These are phyloP conservation scores for Ophiostoma himal-ulmi DNA, from an alignment of 2,329 filamentous ascomycete genomes.

Conservation along the genomic window DNA sequence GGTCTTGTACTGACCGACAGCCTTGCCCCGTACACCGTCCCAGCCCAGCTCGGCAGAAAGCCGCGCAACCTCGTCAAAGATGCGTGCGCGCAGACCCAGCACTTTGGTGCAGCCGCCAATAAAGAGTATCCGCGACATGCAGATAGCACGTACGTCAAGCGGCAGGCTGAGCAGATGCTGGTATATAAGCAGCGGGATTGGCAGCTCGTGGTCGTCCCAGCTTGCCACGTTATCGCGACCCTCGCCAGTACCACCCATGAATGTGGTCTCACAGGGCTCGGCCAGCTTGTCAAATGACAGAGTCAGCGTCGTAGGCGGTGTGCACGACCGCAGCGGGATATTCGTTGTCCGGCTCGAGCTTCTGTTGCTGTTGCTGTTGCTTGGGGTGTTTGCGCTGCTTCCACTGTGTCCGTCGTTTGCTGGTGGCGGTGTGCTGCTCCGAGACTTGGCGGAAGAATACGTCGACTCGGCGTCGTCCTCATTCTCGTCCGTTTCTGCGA, in stretches of 20 bases:
- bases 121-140: slow-evolving; percentile 85
- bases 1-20: slow-evolving; percentile 43
- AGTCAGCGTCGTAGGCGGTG: slow-evolving; percentile 50
- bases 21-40: slow-evolving; percentile 68
- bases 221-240: slow-evolving; percentile 43
- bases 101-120: slow-evolving; percentile 75
- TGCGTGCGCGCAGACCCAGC: slow-evolving; percentile 69
- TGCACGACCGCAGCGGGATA: slow-evolving; percentile 43
- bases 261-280: slow-evolving; percentile 65
- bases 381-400: neutral
- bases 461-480: slow-evolving; percentile 22
- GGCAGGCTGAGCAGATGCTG: slow-evolving; percentile 68
- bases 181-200: slow-evolving; percentile 72
- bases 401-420: neutral
- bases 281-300: slow-evolving; percentile 66
- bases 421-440: slow-evolving; percentile 32
- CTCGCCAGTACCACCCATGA: slow-evolving; percentile 51
- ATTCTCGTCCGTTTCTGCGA: slow-evolving; percentile 54
- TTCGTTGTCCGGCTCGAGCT: slow-evolving; percentile 24
- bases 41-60: slow-evolving; percentile 67
- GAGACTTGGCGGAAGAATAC: neutral
- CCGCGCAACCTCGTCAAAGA: slow-evolving; percentile 66
- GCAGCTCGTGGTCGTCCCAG: slow-evolving; percentile 81
- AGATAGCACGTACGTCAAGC: slow-evolving; percentile 73
- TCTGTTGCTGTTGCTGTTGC: neutral